Evolutionary conservation across 2,329 filamentous ascomycete species (phyloP), one percentile per base, ranked within the genome.

Genomic region (Corynespora cassiicola): DNA sequence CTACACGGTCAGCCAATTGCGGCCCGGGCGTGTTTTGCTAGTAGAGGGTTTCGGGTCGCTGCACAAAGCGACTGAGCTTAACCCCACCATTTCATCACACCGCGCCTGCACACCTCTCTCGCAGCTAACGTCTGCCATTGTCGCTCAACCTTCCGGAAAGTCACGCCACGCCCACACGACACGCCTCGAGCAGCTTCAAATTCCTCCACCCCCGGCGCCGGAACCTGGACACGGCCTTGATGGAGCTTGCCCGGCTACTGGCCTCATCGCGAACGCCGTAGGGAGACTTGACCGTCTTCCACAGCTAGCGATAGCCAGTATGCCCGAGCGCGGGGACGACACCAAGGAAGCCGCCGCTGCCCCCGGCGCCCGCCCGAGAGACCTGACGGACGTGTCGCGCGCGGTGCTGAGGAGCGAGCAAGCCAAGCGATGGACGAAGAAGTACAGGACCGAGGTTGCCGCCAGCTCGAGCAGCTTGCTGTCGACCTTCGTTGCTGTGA

Each of bases 361-460:
- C 65, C 22, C 38, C 51, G 35, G 50, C 39, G 45, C 50, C 33
- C 45, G 47, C 59, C 69, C 64, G 55, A 62, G 62, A 63, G 68
- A 69, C 70, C 64, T 72, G 20, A 58, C 53, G 18, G 50, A 58
- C 20, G 58, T 67, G 9, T 68, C 64, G 24, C 54, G 57, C 23
- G 49, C 61, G 8, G 55, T 68, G 9, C 42, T 68, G 51, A 53
- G 65, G 31, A 68, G 64, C 50, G 66, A 72, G 39, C 68, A 73
- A 45, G 66, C 72, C 31, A 78, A 74, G 58, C 65, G 61, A 58
- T 86, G 85, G 74, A 76, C 86, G 59, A 90, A 89, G 73, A 80
- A 79, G 53, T 92, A 94, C 69, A 81, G 87, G 51, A 91, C 86
- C 31, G 87, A 92, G 71, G 83, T 94, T 52, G 83, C 88, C 45